Base-by-base conservation (phyloP, 805 yeast species). In the Citeromyces nyonsensis region DNA sequence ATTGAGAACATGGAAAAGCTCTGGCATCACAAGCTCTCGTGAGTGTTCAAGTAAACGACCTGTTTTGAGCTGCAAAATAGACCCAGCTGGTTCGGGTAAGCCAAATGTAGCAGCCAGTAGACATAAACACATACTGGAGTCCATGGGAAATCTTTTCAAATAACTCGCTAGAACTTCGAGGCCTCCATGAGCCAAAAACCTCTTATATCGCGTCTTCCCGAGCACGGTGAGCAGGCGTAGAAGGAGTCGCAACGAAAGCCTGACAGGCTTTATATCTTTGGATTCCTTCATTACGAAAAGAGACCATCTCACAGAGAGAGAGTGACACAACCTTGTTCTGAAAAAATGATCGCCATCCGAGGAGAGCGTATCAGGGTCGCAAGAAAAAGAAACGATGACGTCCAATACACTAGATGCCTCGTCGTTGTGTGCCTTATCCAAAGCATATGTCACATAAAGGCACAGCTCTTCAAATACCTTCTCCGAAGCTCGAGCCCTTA, bases 291-390 rank as follows among this genome's bases (percentile, higher is more conserved):
- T 45, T 10, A 79, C 46, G 8, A 80, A 52, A 7, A 80, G 44
- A 3, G 69, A 54, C 79, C 86, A 75, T 44, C 76, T 78, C 5
- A 75, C 60, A 1, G 82, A 67, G 2, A 81, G 58, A 0, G 76
- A 57, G 30, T 73, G 63, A 2, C 61, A 65, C 42, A 51, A 62
- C 42, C 51, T 64, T 46, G 51, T 66, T 47, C 56, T 52, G 29
- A 47, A 52, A 36, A 31, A 35, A 40, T 11, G 43, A 38, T 32
- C 30, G 27, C 29, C 18, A 3, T 38, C 18, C 20, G 31, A 33
- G 6, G 36, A 15, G 6, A 35, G 33, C 2, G 39, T 34, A 3
- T 36, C 25, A 18, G 64, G 44, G 26, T 66, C 69, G 38, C 63
- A 41, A 26, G 65, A 36, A 47, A 66, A 48, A 36, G 62, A 37